Evolutionary conservation across 2,329 filamentous ascomycete genomes (phyloP), one percentile per base, ranked within the genome.

Genomic region (Phialocephala subalpina): DNA sequence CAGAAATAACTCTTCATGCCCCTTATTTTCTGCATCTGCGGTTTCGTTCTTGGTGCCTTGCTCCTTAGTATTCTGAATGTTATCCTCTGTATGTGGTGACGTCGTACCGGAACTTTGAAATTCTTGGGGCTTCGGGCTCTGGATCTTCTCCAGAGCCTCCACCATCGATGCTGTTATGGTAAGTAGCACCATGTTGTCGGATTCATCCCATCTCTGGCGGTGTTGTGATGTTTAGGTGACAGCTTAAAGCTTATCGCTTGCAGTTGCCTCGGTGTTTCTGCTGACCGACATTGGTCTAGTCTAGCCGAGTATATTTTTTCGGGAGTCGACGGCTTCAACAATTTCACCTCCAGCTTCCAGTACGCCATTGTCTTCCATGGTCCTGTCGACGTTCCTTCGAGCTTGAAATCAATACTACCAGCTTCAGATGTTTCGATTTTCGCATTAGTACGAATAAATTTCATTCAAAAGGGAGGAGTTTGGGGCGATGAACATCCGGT

Each of bases 101-200:
- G 18, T 12, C 4, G n/a, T 14, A 18, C 14, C 27, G 29, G 25
- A 60, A 16, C 29, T 36, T n/a, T 29, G 1, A 12, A 45, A 11
- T 22, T 38, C 55, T 4, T 11, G 59, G 12, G 7, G 22, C 20
- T 68, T 27, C 5, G 57, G 57, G 14, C 20, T 64, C 58, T 77
- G 77, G 16, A 80, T 67, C 65, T 72, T 77, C 18, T 81, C 73
- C 12, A 94, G 74, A 0, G 85, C 90, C 76, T 87, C 87, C 79
- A 90, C 86, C 35, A 92, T 87, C 71, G 86, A 82, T 72, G 86
- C 77, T 3, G 91, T 94, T 83, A 93, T 90, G n/a, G 89, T 92
- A 49, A 96, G 87, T 52, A 92, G 82, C 20, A 94, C 91, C 92
- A 95, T 95, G 2, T 71, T 68, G 53, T 45, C 33, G 47, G 62